Evolutionary conservation across 176 grass and related monocot species (phyloP).

Genomic region (Hordeum vulgare): DNA sequence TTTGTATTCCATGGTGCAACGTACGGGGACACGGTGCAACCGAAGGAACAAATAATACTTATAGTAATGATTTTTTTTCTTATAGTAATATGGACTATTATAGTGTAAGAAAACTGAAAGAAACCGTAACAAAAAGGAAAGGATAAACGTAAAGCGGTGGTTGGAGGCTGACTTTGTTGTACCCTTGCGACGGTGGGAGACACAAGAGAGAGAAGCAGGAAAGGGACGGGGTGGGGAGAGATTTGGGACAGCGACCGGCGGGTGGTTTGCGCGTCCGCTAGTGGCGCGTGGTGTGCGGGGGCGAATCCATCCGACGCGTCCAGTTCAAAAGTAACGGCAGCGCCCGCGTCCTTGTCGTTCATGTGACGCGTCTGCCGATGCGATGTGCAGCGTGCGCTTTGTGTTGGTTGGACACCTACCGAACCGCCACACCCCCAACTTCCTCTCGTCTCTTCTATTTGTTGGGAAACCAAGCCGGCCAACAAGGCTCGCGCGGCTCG

Average conservation of each 20-base stretch:
- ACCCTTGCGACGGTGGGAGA: not conserved
- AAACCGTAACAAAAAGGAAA: not conserved
- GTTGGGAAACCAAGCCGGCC: too few relatives aligned
- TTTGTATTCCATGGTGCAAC: not conserved
- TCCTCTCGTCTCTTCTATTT: not conserved
- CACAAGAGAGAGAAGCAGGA: not conserved
- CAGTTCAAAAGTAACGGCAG: not conserved
- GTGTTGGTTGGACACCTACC: not conserved
- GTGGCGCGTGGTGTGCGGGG: not conserved
- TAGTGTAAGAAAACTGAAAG: not conserved
- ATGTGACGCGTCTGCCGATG: not conserved
- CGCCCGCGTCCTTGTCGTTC: not conserved
- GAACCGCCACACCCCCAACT: not conserved
- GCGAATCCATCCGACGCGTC: not conserved
- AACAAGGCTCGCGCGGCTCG: too few relatives aligned
- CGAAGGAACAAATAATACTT: not conserved
- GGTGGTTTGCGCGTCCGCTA: constrained; percentile 20
- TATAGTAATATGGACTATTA: too few relatives aligned
- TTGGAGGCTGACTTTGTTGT: not conserved
- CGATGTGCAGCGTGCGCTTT: not conserved
- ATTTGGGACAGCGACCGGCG: constrained; percentile 20
- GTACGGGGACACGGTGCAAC: not conserved
- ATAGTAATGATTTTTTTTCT: not conserved
- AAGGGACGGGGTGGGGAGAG: not conserved
- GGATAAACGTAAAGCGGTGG: not conserved